These are phyloP conservation scores for Phytophthora fragariae DNA, from an alignment of 352 stramenopile genomes.

Conservation along the genomic window DNA sequence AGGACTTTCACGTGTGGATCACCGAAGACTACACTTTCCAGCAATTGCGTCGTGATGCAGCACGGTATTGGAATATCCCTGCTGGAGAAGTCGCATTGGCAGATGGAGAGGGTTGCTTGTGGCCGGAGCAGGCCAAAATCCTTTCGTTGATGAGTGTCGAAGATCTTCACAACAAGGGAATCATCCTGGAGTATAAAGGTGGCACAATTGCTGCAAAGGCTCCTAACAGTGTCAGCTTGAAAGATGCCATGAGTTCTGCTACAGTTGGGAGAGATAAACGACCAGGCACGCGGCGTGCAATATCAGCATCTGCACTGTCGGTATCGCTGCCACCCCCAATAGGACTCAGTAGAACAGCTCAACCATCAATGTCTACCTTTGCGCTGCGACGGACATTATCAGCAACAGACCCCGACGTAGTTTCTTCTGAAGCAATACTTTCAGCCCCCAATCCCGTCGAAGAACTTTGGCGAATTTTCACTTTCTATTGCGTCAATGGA, in stretches of 20 bases:
- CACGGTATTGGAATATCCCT: constrained; percentile 75
- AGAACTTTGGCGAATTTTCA: constrained; percentile 82
- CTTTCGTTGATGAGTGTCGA: constrained; percentile 64
- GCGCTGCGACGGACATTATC: constrained; percentile 19
- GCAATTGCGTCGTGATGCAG: constrained; percentile 71
- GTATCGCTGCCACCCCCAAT: constrained; percentile 20
- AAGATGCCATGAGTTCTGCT: constrained; percentile 27
- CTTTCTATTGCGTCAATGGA: constrained; percentile 83
- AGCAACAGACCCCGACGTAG: constrained; percentile 18
- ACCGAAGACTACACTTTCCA: constrained; percentile 80
- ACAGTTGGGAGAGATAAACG: constrained; percentile 23
- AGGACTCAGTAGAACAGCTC: constrained; percentile 9
- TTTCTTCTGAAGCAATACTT: constrained; percentile 2
- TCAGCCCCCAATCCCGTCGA: constrained; percentile 50
- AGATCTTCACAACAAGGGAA: constrained; percentile 54
- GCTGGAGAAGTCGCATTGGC: constrained; percentile 50
- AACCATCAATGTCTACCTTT: constrained; percentile 5
- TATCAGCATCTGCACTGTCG: constrained; percentile 26
- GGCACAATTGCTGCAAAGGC: constrained; percentile 25
- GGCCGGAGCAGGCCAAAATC: constrained; percentile 81
- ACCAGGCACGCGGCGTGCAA: constrained; percentile 15
- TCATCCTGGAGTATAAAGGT: constrained; percentile 64
- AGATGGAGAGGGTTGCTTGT: constrained; percentile 74
- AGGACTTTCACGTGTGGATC: constrained; percentile 77
- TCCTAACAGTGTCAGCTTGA: constrained; percentile 32